These are phyloP conservation scores for Penicillium steckii DNA, from an alignment of 495 filamentous ascomycete genomes.

Conservation along the genomic window DNA sequence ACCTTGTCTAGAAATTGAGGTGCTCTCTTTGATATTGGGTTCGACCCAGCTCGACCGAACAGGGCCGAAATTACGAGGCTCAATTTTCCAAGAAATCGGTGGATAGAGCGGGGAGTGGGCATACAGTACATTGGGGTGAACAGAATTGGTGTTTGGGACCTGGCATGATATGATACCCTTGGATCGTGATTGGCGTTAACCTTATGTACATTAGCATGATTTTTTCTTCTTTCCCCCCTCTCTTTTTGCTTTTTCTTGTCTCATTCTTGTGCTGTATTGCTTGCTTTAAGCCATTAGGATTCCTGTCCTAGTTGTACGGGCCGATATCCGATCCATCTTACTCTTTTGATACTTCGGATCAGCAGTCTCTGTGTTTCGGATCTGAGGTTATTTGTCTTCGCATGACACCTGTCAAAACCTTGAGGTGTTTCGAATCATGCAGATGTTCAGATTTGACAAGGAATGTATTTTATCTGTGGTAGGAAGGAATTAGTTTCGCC, in stretches of 20 bases:
- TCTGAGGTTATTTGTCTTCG: constrained; percentile 1
- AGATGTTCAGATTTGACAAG: background rate
- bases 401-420: constrained; percentile 5
- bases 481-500: background rate
- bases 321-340: background rate
- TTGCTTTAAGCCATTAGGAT: background rate
- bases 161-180: constrained; percentile 22
- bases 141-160: constrained; percentile 14
- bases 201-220: background rate
- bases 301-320: too few species aligned
- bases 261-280: background rate
- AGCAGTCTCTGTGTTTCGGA: background rate
- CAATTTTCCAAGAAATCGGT: constrained; percentile 1
- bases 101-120: background rate
- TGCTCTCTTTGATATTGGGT: background rate
- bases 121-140: background rate
- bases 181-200: constrained; percentile 9
- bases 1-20: background rate
- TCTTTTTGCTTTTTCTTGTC: background rate
- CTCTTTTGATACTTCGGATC: background rate
- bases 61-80: background rate
- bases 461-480: constrained; percentile 1
- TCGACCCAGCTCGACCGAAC: background rate
- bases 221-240: background rate
- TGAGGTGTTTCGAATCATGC: background rate